phyloP scores from a whole-genome alignment of 1,284 basidiomycete species.

The Stereum hirsutum region DNA sequence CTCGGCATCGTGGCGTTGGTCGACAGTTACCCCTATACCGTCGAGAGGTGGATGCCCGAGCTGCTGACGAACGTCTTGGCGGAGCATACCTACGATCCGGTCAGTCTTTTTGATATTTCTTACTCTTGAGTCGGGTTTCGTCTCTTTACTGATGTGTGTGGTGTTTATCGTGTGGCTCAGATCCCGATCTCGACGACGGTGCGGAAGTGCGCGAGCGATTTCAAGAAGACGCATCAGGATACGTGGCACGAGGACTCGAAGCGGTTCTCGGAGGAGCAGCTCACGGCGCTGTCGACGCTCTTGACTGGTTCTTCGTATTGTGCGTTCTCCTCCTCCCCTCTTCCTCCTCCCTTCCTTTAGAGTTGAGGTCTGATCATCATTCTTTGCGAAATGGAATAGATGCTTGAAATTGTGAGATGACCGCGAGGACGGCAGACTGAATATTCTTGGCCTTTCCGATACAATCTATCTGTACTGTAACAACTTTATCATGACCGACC shows the following conservation, averaged over 20 bases:
- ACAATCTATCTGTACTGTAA: too few relatives aligned
- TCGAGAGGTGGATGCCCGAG: constrained; percentile 80
- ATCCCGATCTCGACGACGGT: constrained; percentile 70
- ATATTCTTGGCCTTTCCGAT: too few relatives aligned
- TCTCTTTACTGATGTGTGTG: not conserved
- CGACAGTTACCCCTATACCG: constrained; percentile 78
- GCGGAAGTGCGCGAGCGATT: constrained; percentile 63
- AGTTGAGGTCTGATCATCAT: not conserved
- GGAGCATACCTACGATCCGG: constrained; percentile 79
- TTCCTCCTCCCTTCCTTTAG: not conserved
- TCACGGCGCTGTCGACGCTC: constrained; percentile 61
- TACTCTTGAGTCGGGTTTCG: constrained; percentile 2
- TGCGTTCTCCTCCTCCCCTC: constrained; percentile 22
- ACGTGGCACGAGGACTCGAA: constrained; percentile 81
- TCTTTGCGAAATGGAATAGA: not conserved
- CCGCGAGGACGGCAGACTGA: not conserved
- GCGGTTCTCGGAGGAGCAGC: constrained; percentile 66
- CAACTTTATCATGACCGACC: too few relatives aligned
- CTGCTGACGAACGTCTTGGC: constrained; percentile 62
- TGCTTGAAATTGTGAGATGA: not conserved
- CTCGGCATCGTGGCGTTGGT: constrained; percentile 74
- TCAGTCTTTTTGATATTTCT: constrained; percentile 20
- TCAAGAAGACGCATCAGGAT: constrained; percentile 74
- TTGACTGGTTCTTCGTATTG: constrained; percentile 70
- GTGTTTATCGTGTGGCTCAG: constrained; percentile 21